Evolutionary conservation across 495 filamentous ascomycete genomes (phyloP), one percentile per base, ranked within the genome.

Genomic region (Daldinia childiae): DNA sequence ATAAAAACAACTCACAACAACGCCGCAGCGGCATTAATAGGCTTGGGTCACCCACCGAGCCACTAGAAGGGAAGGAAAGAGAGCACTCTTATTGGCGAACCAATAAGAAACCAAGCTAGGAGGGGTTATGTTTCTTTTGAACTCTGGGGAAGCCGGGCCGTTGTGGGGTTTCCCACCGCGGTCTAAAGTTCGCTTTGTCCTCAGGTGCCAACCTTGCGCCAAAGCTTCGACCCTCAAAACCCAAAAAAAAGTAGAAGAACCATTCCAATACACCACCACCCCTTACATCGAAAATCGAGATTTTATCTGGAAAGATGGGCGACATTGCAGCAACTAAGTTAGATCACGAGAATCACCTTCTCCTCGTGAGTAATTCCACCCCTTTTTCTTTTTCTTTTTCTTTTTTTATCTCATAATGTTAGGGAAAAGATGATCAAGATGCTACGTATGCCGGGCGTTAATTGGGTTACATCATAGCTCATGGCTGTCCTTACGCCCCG

Each of bases 301-400:
- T 58, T 26, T 32, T 54, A 24, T n/a, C 9, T 17, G 17, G 17
- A 36, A 80, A 57, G 67, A 85, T 85, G 83, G 81, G 78, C 19
- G 81, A 83, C 69, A 71, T 75, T 51, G 80, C 78, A 68, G 76
- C 79, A 27, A 77, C 78, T 56, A 81, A 80, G 65, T 79, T 85
- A 72, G 82, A 83, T 67, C 81, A 84, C 68, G 80, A 81, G 21
- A 83, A 80, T 63, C 83, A 85, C 58, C 77, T 84, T 7, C 79
- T 85, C 19, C 79, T 85, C 4, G 83, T 84, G 71, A 75, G 82
- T 43, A 48, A 48, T 6, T 7, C 0, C 29, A n/a, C 36, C 36
- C n/a, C 24, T 14, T 54, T 36, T 4, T 32, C 24, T 29, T 58
- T 3, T 8, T 8, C 6, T 54, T 36, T 4, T 32, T 19, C 19